Percentiles rank a stretch among this genome's conserved stretches.
These are phyloP conservation scores for Kodamaea hsintzibuensis DNA, from an alignment of 805 yeast species.

Conservation along the genomic window DNA sequence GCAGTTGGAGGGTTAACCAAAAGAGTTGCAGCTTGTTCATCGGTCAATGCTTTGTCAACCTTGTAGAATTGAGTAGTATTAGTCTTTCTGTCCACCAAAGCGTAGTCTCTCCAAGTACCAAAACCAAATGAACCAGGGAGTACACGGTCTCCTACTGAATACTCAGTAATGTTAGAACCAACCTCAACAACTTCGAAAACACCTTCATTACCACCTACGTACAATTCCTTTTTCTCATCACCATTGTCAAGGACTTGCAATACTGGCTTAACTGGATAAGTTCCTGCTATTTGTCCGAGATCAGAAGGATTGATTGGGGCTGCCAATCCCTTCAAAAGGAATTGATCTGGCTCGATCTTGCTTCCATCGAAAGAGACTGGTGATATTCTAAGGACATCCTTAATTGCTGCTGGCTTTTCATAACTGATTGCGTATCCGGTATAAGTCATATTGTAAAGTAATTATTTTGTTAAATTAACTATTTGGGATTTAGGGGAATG, in stretches of 20 bases:
- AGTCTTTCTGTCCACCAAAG: constrained; percentile 11
- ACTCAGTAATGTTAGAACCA: constrained; percentile 16
- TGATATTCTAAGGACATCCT: constrained; percentile 17
- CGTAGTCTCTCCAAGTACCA: constrained; percentile 28
- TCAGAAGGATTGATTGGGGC: constrained; percentile 92
- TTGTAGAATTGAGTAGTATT: background rate
- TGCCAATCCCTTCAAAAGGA: constrained; percentile 70
- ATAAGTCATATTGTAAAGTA: background rate
- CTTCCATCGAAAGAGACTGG: constrained; percentile 23
- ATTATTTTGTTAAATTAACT: too few relatives aligned
- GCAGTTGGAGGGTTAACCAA: constrained; percentile 24
- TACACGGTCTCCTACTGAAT: constrained; percentile 21
- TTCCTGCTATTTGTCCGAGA: constrained; percentile 81
- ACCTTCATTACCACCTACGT: constrained; percentile 23
- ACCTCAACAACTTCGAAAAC: constrained; percentile 18
- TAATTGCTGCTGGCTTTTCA: background rate
- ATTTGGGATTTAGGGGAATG: too few relatives aligned
- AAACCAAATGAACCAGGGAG: constrained; percentile 19
- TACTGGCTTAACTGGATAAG: constrained; percentile 75
- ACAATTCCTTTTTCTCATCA: background rate
- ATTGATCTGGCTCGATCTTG: constrained; percentile 30
- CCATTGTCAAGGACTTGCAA: constrained; percentile 2
- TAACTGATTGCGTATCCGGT: background rate
- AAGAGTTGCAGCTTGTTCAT: constrained; percentile 22
- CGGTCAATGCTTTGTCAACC: constrained; percentile 7